Conservation (phyloP, 345 rosid genomes). For the Eucalyptus curtisii region DNA sequence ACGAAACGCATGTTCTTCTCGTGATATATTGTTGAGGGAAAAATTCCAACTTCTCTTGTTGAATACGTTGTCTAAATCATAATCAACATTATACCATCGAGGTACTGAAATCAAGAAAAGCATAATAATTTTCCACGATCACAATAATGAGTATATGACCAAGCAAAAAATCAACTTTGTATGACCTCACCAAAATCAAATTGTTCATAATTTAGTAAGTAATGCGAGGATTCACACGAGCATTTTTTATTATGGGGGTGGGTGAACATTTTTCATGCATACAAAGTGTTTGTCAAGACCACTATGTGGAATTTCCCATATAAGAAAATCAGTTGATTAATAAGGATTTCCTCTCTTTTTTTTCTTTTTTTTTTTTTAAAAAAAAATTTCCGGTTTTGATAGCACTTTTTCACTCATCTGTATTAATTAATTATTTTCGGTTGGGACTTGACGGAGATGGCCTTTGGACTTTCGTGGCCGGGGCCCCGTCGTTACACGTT, state of each 20-base stretch:
- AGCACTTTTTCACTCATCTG: not conserved
- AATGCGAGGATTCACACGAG: not conserved
- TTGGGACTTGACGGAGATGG: not conserved
- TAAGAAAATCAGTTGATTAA: not conserved
- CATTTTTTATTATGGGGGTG: not conserved
- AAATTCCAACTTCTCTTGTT: not conserved
- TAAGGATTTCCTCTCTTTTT: not conserved
- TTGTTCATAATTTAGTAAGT: not conserved
- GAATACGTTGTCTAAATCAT: not conserved
- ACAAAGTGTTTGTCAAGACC: not conserved
- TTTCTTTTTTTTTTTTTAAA: fast-evolving
- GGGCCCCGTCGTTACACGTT: not conserved
- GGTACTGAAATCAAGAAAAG: not conserved
- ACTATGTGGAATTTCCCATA: not conserved
- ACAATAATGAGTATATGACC: not conserved
- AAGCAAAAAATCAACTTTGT: not conserved
- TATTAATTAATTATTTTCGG: not conserved
- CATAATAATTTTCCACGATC: not conserved
- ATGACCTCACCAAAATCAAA: not conserved
- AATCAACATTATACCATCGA: not conserved
- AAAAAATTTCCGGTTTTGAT: not conserved
- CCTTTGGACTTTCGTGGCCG: not conserved
- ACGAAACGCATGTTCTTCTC: not conserved
- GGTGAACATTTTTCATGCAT: not conserved
- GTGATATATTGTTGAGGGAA: not conserved